Base-by-base conservation (phyloP, 176 grass and related monocot species). In the Triticum urartu region DNA sequence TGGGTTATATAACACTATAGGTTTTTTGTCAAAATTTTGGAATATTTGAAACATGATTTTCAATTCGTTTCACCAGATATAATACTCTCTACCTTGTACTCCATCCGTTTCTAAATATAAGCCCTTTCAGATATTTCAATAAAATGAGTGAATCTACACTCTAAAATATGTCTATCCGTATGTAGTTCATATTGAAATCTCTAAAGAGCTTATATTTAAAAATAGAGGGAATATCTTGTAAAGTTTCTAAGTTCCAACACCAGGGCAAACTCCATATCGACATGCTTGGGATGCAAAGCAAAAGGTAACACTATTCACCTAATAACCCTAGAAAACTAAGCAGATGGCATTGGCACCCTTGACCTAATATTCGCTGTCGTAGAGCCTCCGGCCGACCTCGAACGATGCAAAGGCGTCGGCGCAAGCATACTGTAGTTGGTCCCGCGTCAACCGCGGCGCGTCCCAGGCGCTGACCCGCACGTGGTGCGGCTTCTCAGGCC, bases 401-500 rank as follows among this genome's bases (percentile, higher is more conserved):
- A 77, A 66, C 4, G 73, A 66, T 0, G 21, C 13, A 30, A 68
- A 86, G 43, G 75, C 84, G 63, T 78, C 61, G 14, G 62, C 33
- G 42, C 75, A 79, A 3, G 84, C 81, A 54, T 84, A 84, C 75
- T 80, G 42, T 42, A 83, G 14, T 63, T 83, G 81, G 2, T 83
- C 32, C 8, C 4, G 4, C n/a, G 89, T 63, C 35, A 93, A 74
- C 15, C 4, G 0, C 3, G 2, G 11, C 11, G 42, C 74, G 20
- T 82, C 78, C 90, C 83, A 89, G 20, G 79, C 74, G 83, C 79
- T 83, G 11, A 67, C 25, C 38, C 54, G 40, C 1, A 86, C 81
- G 21, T 48, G 77, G 7, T 56, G 11, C 50, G 78, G 78, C 72
- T 89, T 92, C 65, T 5, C 64, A 33, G 11, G 18, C 52, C 39